Evolutionary conservation across 2,329 filamentous ascomycete species (phyloP), one percentile per base, ranked within the genome.

Genomic region (Aspergillus sp.): DNA sequence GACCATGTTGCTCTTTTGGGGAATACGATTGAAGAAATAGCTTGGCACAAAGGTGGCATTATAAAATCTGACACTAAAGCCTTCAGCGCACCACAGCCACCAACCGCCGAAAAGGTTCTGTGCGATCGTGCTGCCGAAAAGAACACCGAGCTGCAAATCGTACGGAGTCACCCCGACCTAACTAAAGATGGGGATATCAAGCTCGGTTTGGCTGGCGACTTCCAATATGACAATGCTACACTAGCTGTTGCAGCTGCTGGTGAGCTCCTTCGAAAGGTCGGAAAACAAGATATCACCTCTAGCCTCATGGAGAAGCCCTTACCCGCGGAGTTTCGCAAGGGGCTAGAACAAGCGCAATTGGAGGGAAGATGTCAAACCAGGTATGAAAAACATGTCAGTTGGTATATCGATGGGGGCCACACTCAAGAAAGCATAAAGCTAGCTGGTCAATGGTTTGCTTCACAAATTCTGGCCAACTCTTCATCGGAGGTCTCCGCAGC

Each of bases 21-120:
- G 11, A 81, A 83, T 38, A 93, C 91, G 0, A 83, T 93, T 50
- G 87, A 89, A 56, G 80, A 91, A 68, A 96, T 96, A 62, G 87
- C 92, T 3, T 96, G 92, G 93, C 90, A 96, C 71, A 97, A 97
- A 74, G 88, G 88, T 6, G 93, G 93, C 1, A 90, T 97, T 44
- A 88, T 96, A 71, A 96, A 96, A 72, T 51, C 74, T 1, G 85
- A 83, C 0, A 82, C 82, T 4, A 80, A 82, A 22, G 85, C 83
- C 2, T 90, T 89, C 59, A 87, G 88, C 0, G 83, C 83, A 3
- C 78, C 79, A 0, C 86, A 89, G 62, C 75, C 78, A 32, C 73
- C 78, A 3, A 74, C 74, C 18, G 85, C 85, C 1, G 74, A 85
- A 56, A 69, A 77, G 6, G 85, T 88, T 0, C 69, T 89, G 18